Evolutionary conservation across 768 basidiomycete genomes (phyloP), one percentile per base, ranked within the genome.

Genomic region (Tylopilus sp.): DNA sequence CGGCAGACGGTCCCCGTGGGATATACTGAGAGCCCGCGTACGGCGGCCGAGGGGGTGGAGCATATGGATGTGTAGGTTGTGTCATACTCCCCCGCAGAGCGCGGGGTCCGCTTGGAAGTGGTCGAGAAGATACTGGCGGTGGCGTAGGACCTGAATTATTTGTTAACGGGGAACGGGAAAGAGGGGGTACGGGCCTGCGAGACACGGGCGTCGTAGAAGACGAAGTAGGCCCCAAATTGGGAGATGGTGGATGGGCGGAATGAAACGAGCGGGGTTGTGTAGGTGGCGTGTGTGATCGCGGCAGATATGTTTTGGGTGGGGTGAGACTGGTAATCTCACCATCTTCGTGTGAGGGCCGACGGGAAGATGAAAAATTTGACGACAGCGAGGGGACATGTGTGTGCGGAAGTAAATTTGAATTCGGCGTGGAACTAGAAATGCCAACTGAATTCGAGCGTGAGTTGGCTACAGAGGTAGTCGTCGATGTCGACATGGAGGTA

Each of bases 1-100:
- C 81, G 2, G 77, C 78, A 11, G 76, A 78, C 3, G 79, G 81
- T 6, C 78, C 80, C 1, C 81, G 73, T 30, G 81, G 79, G 6
- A 74, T 70, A 41, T 73, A 70, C 36, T 70, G 72, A 42, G 72
- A 63, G 26, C 68, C 61, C 14, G 52, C 34, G 12, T 62, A 63
- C 22, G 68, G 53, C 47, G 66, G 62, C 38, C 59, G 61, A 44
- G 37, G 25, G 44, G 37, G 25, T 10, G 62, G 48, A 25, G 50
- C 33, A 37, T 59, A 64, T 25, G 65, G 33, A 36, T 68, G 59
- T 4, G 60, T 58, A 12, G 64, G 38, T 48, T 63, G 67, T 38
- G 47, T 58, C 56, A 59, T 60, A 22, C 56, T 63, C 9, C 62
- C 70, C 19, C 72, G 64, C 34, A 77, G 60, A 36, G 76, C 74